Evolutionary conservation across 2,329 filamentous ascomycete species (phyloP).

Genomic region (Stachybotrys chartarum): DNA sequence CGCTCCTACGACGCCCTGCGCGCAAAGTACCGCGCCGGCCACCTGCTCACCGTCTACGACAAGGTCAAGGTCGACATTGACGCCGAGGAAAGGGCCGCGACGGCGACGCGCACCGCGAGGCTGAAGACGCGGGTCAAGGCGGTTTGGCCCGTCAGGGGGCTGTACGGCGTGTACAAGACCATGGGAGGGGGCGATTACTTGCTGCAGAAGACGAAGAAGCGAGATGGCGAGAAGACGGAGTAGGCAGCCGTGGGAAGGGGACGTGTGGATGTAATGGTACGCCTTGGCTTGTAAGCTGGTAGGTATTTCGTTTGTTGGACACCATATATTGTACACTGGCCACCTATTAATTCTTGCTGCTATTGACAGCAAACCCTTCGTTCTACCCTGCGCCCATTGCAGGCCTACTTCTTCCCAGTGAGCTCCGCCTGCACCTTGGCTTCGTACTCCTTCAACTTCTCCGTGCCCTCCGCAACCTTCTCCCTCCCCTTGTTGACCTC

Average conservation of each 20-base stretch:
- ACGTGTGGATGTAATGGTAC: not conserved
- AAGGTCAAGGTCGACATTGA: conserved; percentile 51
- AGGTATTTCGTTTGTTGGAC: no score
- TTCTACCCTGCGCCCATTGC: not conserved
- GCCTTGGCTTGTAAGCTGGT: no score
- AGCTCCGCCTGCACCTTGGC: not conserved
- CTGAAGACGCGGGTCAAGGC: conserved; percentile 22
- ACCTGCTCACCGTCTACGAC: conserved; percentile 58
- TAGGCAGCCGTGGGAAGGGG: not conserved
- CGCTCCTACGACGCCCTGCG: conserved; percentile 52
- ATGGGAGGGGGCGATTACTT: conserved; percentile 38
- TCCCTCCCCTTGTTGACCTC: conserved; percentile 7
- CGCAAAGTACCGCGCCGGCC: conserved; percentile 48
- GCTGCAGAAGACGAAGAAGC: conserved; percentile 24
- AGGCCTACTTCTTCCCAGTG: not conserved
- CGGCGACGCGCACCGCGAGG: conserved; percentile 18
- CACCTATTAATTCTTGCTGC: no score
- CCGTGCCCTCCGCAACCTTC: conserved; percentile 4
- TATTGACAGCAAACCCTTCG: not conserved
- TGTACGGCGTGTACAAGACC: conserved; percentile 39
- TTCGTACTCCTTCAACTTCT: not conserved
- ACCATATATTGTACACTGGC: no score
- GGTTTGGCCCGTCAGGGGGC: conserved; percentile 35
- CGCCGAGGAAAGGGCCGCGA: conserved; percentile 19
- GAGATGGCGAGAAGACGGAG: not conserved